Base-by-base conservation (phyloP, 2,329 filamentous ascomycete genomes). In the Trichoderma harzianum region DNA sequence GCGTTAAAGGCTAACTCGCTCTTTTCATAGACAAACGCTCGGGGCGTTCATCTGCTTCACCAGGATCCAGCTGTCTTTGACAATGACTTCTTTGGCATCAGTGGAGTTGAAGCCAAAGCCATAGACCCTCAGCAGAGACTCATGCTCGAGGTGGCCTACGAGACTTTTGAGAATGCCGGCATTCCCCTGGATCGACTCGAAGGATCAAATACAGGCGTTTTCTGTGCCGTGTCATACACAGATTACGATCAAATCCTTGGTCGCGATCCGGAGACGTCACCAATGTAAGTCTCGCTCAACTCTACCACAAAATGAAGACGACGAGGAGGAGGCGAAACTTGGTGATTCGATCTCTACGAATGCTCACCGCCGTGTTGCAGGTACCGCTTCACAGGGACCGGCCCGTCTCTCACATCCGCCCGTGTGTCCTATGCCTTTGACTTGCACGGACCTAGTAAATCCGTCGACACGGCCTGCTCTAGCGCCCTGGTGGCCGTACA, bases 401-500 rank as follows among this genome's bases (percentile, higher is more conserved):
- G 68, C 43, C 61, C 61, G 14, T 72, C 71, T 51, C 68, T 72
- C 26, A 30, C 61, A 21, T 61, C 71, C 3, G 66, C 57, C 39
- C 68, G 71, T n/a, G 69, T 72, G 5, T 71, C 67, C 21, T 72
- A 72, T 43, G 51, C 64, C 8, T 72, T 72, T 28, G 71, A 72
- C 62, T 47, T 71, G 43, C 72, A 73, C 30, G 74, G 74, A 10
- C 72, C 73, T 1, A 65, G 53, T 12, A 75, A 74, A 70, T 79
- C 79, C 8, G 75, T 82, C 28, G 79, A 82, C 57, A 82, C 81
- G 12, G 81, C 79, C 7, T 83, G 81, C 70, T 81, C 79, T 1
- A 77, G 76, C 12, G 77, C 75, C 39, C 67, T 81, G 6, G 77
- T 80, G 3, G 80, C 78, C 11, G 71, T 80, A 10, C 78, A 81